Evolutionary conservation across 352 stramenopile genomes (phyloP), one percentile per base, ranked within the genome.

Genomic region (Globisporangium paddicum): DNA sequence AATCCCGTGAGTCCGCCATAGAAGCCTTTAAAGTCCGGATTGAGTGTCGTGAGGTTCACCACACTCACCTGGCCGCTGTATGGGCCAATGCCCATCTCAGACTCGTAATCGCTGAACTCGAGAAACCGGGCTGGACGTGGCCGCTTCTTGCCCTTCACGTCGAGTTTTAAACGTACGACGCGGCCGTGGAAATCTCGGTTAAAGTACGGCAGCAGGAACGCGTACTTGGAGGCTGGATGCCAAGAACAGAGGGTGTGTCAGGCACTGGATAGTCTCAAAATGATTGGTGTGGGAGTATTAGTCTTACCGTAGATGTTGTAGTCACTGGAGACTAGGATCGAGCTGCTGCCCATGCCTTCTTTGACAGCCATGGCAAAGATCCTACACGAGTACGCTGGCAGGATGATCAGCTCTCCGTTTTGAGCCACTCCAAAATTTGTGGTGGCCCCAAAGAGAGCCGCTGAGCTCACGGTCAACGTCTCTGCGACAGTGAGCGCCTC

Each of bases 101-200:
- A 82, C 10, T 89, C 75, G 55, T 91, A 89, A 60, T 90, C 78
- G 38, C 81, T 93, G 60, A 93, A 89, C 46, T 93, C 83, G 40
- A 81, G 78, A 34, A 89, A 90, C 16, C 77, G 76, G 37, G 83
- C 81, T 8, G 81, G 81, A 1, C 83, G 77, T 34, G 83, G 81
- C 0, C 81, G 76, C 46, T 93, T 93, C 48, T 88, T 89, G 26
- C 81, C 81, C 28, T 82, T 80, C 23, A 89, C 72, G 38, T 91
- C 83, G 1, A 93, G 62, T 57, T 91, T 71, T 18, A 93, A 73
- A 6, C 78, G 77, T 7, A 69, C 69, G 13, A 93, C 77, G 26
- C 63, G 55, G 23, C 83, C 83, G 57, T 93, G 83, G 58, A 82
- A 93, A 4, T 65, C 61, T 6, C 72, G 69, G 49, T 91, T 89